phyloP scores from a whole-genome alignment of 805 yeast genomes.

The Saitoella complicata region DNA sequence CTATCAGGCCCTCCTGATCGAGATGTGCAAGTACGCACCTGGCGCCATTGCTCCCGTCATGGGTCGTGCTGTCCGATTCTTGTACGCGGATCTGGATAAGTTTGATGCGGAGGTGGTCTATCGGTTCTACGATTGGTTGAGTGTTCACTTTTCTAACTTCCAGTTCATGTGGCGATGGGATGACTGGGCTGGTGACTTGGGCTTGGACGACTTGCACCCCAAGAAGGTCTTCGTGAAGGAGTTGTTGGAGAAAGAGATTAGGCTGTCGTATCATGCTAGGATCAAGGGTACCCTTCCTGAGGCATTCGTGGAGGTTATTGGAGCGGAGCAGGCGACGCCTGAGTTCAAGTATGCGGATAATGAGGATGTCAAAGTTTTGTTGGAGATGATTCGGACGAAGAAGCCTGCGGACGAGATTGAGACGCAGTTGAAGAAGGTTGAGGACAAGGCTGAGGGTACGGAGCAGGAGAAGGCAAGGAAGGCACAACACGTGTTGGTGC shows the following conservation, averaged over 20 bases:
- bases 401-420: conserved; percentile 6
- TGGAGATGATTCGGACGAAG: conserved; percentile 10
- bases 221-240: conserved; percentile 56
- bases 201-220: conserved; percentile 46
- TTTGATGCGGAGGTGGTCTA: conserved; percentile 63
- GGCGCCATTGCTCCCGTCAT: conserved; percentile 82
- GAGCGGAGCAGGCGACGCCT: conserved; percentile 17
- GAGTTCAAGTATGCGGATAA: conserved; percentile 22
- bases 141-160: conserved; percentile 83
- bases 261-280: conserved; percentile 60
- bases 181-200: conserved; percentile 55
- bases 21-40: conserved; percentile 71
- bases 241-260: conserved; percentile 65
- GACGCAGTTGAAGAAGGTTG: conserved; percentile 10
- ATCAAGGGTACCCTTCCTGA: conserved; percentile 57
- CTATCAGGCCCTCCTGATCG: conserved; percentile 69
- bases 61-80: conserved; percentile 77
- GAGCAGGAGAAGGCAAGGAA: conserved; percentile 9
- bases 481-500: conserved; percentile 27
- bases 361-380: conserved; percentile 4
- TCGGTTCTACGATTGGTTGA: conserved; percentile 76
- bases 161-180: conserved; percentile 96
- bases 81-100: conserved; percentile 48
- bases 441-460: conserved; percentile 10
- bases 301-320: conserved; percentile 25